Conservation (phyloP, 352 stramenopile species). For the Vaucheria bursata region DNA sequence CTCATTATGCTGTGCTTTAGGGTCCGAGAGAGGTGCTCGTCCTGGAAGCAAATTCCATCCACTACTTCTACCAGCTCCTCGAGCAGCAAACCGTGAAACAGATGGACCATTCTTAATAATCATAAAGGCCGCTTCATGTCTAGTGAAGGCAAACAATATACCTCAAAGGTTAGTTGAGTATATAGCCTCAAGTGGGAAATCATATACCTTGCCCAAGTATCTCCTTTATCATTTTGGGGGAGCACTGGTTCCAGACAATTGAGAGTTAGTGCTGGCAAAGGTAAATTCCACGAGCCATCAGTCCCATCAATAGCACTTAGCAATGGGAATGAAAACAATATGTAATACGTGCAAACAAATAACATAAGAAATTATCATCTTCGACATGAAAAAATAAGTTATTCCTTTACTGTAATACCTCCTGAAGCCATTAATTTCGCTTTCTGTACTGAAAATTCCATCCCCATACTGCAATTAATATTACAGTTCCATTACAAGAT, state of each 20-base stretch:
- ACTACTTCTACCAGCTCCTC: conserved; percentile 37
- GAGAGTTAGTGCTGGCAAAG: conserved; percentile 53
- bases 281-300: conserved; percentile 54
- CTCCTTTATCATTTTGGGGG: conserved; percentile 50
- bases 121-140: conserved; percentile 48
- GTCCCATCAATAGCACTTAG: conserved; percentile 29
- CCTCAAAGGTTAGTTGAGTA: background rate
- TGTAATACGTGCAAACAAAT: conserved; percentile 13
- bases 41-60: conserved; percentile 37
- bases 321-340: conserved; percentile 12
- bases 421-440: background rate
- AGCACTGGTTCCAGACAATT: conserved; percentile 49
- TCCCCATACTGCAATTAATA: conserved; percentile 12
- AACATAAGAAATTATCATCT: no score
- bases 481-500: no score
- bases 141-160: no score
- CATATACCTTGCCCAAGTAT: conserved; percentile 46
- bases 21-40: conserved; percentile 45
- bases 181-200: background rate
- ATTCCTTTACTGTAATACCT: no score
- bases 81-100: conserved; percentile 45
- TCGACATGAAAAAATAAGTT: no score
- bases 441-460: background rate
- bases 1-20: conserved; percentile 42
- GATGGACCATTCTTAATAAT: conserved; percentile 35